Base-by-base conservation (phyloP, 2,329 filamentous ascomycete genomes). In the Aspergillus intermedius region DNA sequence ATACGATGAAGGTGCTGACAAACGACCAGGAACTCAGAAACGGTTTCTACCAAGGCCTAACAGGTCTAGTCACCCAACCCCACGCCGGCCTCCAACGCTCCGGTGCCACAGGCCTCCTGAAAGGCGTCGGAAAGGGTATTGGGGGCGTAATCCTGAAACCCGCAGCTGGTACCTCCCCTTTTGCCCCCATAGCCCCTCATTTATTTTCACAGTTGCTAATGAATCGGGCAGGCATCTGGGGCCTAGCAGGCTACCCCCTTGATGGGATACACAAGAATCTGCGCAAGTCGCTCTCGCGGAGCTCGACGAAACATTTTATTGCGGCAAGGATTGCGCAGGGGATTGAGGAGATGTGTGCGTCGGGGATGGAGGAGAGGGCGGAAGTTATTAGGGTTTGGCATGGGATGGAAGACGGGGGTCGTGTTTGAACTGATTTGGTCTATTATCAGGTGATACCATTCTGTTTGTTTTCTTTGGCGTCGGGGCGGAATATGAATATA, bases 71-170 rank as follows among this genome's bases (percentile, higher is more conserved):
- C 10, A 91, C 82, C 0, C 89, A 94, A 55, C 90, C 90, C 0
- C 67, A 84, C 4, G 79, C 79, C 51, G 90, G 83, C 10, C 82
- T 81, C 2, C 80, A 80, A 61, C 82, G 87, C 55, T 80, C 83
- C 53, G 83, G 83, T 2, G 66, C 72, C 1, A 74, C 74, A 6
- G 91, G 91, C 1, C 75, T 91, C 6, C 61, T 90, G 10, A 91
- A 91, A 65, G 88, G 88, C 0, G 75, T 95, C 41, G 89, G 86
- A 1, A 93, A 88, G 62, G 91, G 89, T 0, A 79, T 95, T 35
- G 88, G 88, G 4, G 91, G 91, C 0, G 65, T 94, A 2, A 75
- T 93, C 1, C 71, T 93, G 17, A 95, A 95, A 63, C 87, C 89
- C n/a, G 80, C 84, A 49, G 88, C 87, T 50, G 88, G 83, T 83